Evolutionary conservation across 2,329 filamentous ascomycete species (phyloP), one percentile per base, ranked within the genome.

Genomic region (Ascochyta viciae-villosae): DNA sequence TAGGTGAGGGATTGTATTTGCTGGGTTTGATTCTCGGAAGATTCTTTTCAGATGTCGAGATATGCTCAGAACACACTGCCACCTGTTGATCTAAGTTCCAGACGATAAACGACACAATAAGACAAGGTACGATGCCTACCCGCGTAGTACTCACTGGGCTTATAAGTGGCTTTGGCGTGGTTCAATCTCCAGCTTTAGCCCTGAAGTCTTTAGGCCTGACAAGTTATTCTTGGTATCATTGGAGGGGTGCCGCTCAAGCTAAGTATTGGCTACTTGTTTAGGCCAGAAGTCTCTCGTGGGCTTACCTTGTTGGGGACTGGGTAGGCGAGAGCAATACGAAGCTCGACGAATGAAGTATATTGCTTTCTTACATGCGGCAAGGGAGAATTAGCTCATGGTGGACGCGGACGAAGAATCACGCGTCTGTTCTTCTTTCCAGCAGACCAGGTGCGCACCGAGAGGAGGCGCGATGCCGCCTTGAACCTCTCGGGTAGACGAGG

Each of bases 291-390:
- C 22, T 43, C 22, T 46, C 42, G 31, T 47, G 10, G 47, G 42
- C 53, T 56, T 56, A 51, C 6, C 53, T 47, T 27, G 5, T 43
- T 51, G 10, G 39, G 48, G 53, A 15, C 31, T 44, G 24, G 8
- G n/a, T 38, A 56, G 42, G 38, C 53, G 48, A 56, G 37, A 31
- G 37, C 7, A 15, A 56, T 51, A 47, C 42, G 47, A 50, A 31
- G 31, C 41, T 46, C 38, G 42, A 50, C 42, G 35, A 16, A 22
- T 40, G 15, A 29, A 35, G 24, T 29, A 24, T 15, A 38, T 22
- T 29, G 15, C n/a, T 33, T 15, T 26, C 31, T 54, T 22, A 38
- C 45, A 46, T 46, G 4, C 29, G 19, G 24, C 29, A 29, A 10
- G 22, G 27, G 35, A 29, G 24, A 5, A 7, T 16, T 16, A 42